These are phyloP conservation scores for Aspergillus sojae DNA, from an alignment of 2,329 filamentous ascomycete genomes.

Conservation along the genomic window DNA sequence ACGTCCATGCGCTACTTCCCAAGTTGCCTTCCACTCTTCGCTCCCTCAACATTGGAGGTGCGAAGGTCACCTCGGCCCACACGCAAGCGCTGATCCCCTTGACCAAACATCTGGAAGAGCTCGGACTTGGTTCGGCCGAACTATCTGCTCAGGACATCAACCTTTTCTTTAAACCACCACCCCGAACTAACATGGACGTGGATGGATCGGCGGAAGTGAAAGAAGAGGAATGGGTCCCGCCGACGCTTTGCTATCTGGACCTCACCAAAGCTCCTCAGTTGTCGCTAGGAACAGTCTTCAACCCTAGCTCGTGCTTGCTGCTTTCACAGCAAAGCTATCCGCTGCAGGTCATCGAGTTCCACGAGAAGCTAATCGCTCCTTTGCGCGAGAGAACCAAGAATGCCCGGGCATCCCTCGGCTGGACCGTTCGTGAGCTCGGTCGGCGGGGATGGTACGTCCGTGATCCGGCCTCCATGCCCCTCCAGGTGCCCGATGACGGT, in stretches of 20 bases:
- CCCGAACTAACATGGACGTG: not conserved
- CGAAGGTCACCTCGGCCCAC: constrained; percentile 68
- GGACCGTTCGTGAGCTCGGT: constrained; percentile 69
- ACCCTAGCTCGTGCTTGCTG: constrained; percentile 57
- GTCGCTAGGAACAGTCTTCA: constrained; percentile 61
- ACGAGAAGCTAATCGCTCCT: constrained; percentile 67
- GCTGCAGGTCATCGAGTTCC: constrained; percentile 75
- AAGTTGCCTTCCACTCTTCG: constrained; percentile 67
- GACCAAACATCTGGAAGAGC: constrained; percentile 73
- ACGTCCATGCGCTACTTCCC: constrained; percentile 67
- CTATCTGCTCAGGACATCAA: constrained; percentile 68
- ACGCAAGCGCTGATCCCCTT: constrained; percentile 65
- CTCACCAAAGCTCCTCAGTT: constrained; percentile 68
- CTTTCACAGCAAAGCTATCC: constrained; percentile 65
- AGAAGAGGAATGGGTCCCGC: constrained; percentile 51
- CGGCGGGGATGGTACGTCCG: constrained; percentile 69
- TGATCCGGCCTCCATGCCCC: constrained; percentile 41
- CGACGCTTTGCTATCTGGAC: constrained; percentile 73
- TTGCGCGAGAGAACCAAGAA: constrained; percentile 65
- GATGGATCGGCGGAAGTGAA: constrained; percentile 31
- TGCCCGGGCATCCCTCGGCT: constrained; percentile 61
- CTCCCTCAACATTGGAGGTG: constrained; percentile 76
- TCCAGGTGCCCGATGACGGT: constrained; percentile 55
- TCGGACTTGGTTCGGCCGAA: constrained; percentile 69
- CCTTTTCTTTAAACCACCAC: constrained; percentile 54